Conservation (phyloP, 192 early-diverging fungal species). For the Cetraspora pellucida region DNA sequence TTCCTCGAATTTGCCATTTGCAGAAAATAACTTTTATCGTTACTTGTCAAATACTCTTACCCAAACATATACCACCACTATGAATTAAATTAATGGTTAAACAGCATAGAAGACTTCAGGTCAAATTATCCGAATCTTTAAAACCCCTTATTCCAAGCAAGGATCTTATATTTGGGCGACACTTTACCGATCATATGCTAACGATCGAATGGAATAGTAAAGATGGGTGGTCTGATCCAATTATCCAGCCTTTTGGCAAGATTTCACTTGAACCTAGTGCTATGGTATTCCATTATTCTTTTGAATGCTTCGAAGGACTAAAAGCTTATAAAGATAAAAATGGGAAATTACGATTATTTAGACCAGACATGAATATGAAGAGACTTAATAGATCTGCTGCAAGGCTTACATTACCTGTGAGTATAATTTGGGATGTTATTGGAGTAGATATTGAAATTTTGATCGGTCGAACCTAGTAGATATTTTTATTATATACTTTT, state of each 20-base stretch:
- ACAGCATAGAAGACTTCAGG: constrained; percentile 36
- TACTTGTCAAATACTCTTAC: not conserved
- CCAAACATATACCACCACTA: no score
- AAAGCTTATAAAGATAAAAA: constrained; percentile 91
- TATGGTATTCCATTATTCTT: constrained; percentile 91
- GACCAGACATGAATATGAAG: constrained; percentile 98
- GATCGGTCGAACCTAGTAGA: not conserved
- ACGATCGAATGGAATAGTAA: constrained; percentile 76
- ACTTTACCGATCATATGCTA: constrained; percentile 97
- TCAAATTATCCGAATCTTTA: constrained; percentile 41
- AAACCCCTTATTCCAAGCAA: constrained; percentile 65
- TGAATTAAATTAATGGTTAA: not conserved
- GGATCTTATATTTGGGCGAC: constrained; percentile 83
- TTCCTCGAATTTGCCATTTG: no score
- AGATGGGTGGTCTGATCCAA: constrained; percentile 78
- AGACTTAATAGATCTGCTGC: constrained; percentile 77
- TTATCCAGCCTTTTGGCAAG: constrained; percentile 85
- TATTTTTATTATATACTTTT: constrained; percentile 7
- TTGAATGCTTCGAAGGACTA: constrained; percentile 93
- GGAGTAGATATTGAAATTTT: not conserved
- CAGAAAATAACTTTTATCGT: not conserved
- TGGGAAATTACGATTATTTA: constrained; percentile 87
- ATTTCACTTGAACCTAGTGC: constrained; percentile 80
- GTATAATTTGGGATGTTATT: not conserved
- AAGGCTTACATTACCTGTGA: constrained; percentile 82